These are phyloP conservation scores for Dissophora globulifera DNA, from an alignment of 192 early-diverging fungal genomes.

Conservation along the genomic window DNA sequence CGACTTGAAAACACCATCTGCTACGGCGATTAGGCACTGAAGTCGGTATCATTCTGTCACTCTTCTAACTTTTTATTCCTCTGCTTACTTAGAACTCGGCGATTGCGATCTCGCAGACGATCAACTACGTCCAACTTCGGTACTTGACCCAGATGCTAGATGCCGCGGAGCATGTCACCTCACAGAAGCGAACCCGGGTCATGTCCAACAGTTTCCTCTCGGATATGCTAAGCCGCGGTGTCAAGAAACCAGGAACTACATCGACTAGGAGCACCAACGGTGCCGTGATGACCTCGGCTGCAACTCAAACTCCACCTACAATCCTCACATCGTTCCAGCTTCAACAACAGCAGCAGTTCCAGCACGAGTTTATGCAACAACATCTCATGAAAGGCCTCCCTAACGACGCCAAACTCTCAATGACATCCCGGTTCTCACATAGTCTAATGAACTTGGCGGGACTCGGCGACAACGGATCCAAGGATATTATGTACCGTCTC, in stretches of 20 bases:
- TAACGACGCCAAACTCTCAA: conserved; percentile 6
- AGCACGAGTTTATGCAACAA: conserved; percentile 14
- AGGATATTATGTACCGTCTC: conserved; percentile 23
- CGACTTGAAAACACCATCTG: too few relatives aligned
- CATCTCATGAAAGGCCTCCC: conserved; percentile 2
- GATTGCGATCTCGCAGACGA: conserved; percentile 47
- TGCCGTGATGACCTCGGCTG: conserved; percentile 11
- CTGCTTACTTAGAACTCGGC: conserved; percentile 19
- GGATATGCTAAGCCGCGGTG: conserved; percentile 47
- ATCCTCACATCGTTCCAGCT: conserved; percentile 10
- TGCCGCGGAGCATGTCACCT: conserved; percentile 41
- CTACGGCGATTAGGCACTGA: too few relatives aligned
- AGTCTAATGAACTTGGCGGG: conserved; percentile 27
- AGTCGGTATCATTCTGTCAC: not conserved
- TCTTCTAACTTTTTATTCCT: not conserved
- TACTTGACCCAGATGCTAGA: conserved; percentile 52
- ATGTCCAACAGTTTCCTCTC: conserved; percentile 53
- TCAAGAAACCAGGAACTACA: conserved; percentile 31
- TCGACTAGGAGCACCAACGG: conserved; percentile 24
- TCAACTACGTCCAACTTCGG: conserved; percentile 48
- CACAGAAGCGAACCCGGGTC: conserved; percentile 36
- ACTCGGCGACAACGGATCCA: not conserved
- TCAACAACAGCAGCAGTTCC: conserved; percentile 9
- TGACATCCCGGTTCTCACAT: conserved; percentile 18
- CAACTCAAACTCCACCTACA: conserved; percentile 29